A percentile compares a stretch with the other conserved stretches of the same genome.
Conservation (phyloP, 306 rosid species). For the Quillaja saponaria region DNA sequence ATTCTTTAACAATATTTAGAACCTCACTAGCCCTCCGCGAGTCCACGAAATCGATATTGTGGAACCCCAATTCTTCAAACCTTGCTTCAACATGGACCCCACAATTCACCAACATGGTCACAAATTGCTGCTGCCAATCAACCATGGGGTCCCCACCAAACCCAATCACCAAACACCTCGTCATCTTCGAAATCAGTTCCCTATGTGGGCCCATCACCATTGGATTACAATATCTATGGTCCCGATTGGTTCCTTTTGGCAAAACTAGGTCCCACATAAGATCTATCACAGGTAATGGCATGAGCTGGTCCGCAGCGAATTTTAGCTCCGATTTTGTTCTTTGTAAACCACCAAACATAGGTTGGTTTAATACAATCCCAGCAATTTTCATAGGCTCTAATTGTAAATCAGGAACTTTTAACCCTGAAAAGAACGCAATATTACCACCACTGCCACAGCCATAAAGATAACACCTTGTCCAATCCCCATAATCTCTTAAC, state of each 20-base stretch:
- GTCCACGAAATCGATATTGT: slow-evolving; percentile 59
- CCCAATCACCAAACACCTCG: slow-evolving; percentile 58
- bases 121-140: slow-evolving; percentile 61
- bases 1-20: slow-evolving; percentile 49
- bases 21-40: slow-evolving; percentile 33
- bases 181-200: slow-evolving; percentile 25
- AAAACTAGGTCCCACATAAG: slow-evolving; percentile 57
- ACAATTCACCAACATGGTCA: slow-evolving; percentile 49
- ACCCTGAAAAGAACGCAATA: slow-evolving; percentile 43
- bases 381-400: slow-evolving; percentile 47
- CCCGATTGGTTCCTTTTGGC: slow-evolving; percentile 48
- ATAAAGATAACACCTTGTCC: slow-evolving; percentile 55
- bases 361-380: slow-evolving; percentile 70
- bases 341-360: slow-evolving; percentile 61
- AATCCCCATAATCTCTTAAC: slow-evolving; percentile 63
- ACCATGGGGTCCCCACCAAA: slow-evolving; percentile 61
- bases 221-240: slow-evolving; percentile 73
- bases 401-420: background rate
- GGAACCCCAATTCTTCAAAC: slow-evolving; percentile 66
- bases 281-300: slow-evolving; percentile 69
- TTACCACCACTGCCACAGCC: slow-evolving; percentile 61
- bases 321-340: slow-evolving; percentile 56
- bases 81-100: slow-evolving; percentile 61
- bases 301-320: slow-evolving; percentile 48
- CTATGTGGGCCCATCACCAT: slow-evolving; percentile 45